phyloP scores from a whole-genome alignment of 768 basidiomycete species.

The Cyclocybe aegerita region DNA sequence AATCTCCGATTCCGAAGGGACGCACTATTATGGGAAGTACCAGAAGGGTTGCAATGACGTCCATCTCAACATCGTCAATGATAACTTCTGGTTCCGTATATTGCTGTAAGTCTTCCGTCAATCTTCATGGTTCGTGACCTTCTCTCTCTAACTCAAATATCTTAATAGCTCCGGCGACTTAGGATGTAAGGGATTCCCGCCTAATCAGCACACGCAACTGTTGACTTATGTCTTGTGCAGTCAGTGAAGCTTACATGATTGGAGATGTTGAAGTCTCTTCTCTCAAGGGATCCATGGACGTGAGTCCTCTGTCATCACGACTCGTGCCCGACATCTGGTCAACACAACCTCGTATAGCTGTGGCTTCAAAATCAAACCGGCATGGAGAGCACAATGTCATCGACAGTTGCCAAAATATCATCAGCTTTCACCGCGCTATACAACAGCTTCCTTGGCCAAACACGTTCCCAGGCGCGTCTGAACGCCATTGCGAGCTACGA shows the following conservation, averaged over 20 bases:
- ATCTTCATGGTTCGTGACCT: slow-evolving; percentile 8
- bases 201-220: not conserved
- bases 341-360: slow-evolving; percentile 37
- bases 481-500: slow-evolving; percentile 89
- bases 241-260: slow-evolving; percentile 77
- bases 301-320: slow-evolving; percentile 30
- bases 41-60: slow-evolving; percentile 63
- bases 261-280: slow-evolving; percentile 63
- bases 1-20: slow-evolving; percentile 59
- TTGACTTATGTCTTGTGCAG: slow-evolving; percentile 29
- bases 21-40: slow-evolving; percentile 56
- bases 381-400: slow-evolving; percentile 57
- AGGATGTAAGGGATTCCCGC: slow-evolving; percentile 49
- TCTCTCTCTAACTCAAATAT: slow-evolving; percentile 15
- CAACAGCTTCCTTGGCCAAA: slow-evolving; percentile 75
- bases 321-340: slow-evolving; percentile 6
- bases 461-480: slow-evolving; percentile 68
- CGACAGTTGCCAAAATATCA: slow-evolving; percentile 53
- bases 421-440: slow-evolving; percentile 61
- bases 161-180: slow-evolving; percentile 55
- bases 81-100: slow-evolving; percentile 69
- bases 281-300: slow-evolving; percentile 63
- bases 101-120: slow-evolving; percentile 45
- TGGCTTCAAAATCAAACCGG: slow-evolving; percentile 69
- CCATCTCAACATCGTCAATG: slow-evolving; percentile 53